These are phyloP conservation scores for Pelargonium cotyledonis DNA, from an alignment of 441 rosid species.

Conservation along the genomic window DNA sequence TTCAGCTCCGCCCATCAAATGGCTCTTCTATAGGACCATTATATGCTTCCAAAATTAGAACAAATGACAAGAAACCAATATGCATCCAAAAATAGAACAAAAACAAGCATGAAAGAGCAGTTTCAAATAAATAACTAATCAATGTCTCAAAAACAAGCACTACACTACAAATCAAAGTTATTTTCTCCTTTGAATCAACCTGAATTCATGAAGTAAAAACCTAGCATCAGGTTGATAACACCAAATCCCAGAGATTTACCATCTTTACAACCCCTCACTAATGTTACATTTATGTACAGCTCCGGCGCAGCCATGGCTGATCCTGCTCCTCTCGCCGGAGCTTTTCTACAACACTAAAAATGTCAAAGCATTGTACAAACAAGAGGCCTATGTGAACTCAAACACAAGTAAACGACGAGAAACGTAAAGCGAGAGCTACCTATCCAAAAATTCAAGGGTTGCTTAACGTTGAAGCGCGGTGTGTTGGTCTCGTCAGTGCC, in stretches of 20 bases:
- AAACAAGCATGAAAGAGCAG: not conserved
- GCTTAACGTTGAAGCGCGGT: constrained; percentile 36
- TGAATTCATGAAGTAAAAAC: constrained; percentile 24
- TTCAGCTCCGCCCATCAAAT: too few species aligned
- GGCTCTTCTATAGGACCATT: too few species aligned
- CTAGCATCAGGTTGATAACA: not conserved
- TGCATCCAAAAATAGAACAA: not conserved
- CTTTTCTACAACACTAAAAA: constrained; percentile 21
- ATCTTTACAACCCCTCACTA: constrained; percentile 41
- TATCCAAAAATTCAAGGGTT: constrained; percentile 24
- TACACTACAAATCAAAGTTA: constrained; percentile 21
- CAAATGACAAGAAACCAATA: not conserved
- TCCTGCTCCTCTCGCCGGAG: constrained; percentile 6
- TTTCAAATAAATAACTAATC: constrained; percentile 18
- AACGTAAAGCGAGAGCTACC: not conserved
- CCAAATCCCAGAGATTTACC: constrained; percentile 10
- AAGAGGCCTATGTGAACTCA: not conserved
- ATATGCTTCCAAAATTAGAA: too few species aligned
- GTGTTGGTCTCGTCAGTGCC: constrained; percentile 52
- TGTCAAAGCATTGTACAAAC: constrained; percentile 22
- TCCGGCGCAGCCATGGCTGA: constrained; percentile 20
- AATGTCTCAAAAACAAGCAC: constrained; percentile 12
- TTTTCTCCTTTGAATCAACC: constrained; percentile 23
- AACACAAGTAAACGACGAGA: not conserved
- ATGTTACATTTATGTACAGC: constrained; percentile 41